These are phyloP conservation scores for Volvox carteri DNA, from an alignment of 163 green algal genomes.

Conservation along the genomic window DNA sequence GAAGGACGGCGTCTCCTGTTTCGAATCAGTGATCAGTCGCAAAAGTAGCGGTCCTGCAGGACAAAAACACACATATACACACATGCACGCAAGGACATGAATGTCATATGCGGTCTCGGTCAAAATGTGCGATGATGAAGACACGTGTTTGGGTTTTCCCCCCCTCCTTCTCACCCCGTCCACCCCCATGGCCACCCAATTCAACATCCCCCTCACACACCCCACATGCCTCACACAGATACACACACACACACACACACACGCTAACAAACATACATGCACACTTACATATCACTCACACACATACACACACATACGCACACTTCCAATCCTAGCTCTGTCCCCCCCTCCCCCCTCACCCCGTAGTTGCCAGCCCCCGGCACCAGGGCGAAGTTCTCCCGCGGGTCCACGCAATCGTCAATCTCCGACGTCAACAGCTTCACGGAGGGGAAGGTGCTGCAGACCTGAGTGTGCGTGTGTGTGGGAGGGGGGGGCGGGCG, in stretches of 20 bases:
- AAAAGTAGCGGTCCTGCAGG: slow-evolving; percentile 75
- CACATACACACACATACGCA: no score
- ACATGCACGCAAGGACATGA: neutral
- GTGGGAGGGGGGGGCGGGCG: no score
- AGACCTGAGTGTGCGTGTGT: slow-evolving; percentile 5
- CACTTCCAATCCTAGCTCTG: no score
- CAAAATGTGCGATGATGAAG: neutral
- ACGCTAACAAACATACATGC: no score
- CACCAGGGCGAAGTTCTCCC: slow-evolving; percentile 82
- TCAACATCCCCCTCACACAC: neutral
- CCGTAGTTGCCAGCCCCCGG: slow-evolving; percentile 74
- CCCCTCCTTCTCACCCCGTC: neutral
- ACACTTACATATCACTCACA: no score
- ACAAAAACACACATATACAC: neutral
- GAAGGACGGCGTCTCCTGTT: no score
- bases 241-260: no score
- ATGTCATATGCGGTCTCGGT: neutral
- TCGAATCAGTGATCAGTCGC: no score
- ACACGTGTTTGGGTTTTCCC: neutral
- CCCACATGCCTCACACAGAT: neutral
- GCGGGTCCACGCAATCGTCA: slow-evolving; percentile 84
- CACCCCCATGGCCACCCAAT: neutral
- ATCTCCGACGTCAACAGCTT: slow-evolving; percentile 96
- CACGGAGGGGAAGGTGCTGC: slow-evolving; percentile 63
- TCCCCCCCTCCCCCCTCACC: neutral